phyloP scores from a whole-genome alignment of 139 green algal genomes.

The Chlorella sp. region DNA sequence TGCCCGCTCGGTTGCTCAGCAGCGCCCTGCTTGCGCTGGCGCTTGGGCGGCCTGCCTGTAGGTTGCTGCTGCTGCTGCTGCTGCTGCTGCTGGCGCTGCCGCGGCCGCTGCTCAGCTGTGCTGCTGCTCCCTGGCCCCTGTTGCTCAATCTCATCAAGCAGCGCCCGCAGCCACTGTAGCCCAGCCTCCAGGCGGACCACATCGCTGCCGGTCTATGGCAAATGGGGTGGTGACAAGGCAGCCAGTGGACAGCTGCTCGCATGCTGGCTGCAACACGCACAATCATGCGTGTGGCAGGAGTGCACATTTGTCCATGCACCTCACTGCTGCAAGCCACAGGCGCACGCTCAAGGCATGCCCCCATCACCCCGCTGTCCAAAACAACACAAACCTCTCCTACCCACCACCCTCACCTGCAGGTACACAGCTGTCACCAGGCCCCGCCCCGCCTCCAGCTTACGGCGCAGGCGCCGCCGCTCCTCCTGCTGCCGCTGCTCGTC shows the following conservation, averaged over 20 bases:
- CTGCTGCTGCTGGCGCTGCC: not conserved
- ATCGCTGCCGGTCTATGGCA: slow-evolving; percentile 42
- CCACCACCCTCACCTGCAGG: slow-evolving; percentile 52
- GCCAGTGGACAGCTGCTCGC: too few species aligned
- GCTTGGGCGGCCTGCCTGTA: not conserved
- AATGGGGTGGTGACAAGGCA: too few species aligned
- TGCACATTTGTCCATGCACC: too few species aligned
- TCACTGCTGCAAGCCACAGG: too few species aligned
- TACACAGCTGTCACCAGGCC: slow-evolving; percentile 46
- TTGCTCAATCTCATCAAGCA: not conserved
- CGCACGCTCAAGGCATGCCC: too few species aligned
- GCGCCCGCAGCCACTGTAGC: slow-evolving; percentile 30
- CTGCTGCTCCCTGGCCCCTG: not conserved
- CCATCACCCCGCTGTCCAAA: too few species aligned
- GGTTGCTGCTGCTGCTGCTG: not conserved
- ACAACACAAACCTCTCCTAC: too few species aligned
- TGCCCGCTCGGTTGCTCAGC: not conserved
- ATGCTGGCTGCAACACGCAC: too few species aligned
- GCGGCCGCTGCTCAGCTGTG: not conserved
- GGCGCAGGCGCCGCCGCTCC: slow-evolving; percentile 44
- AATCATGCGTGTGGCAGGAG: too few species aligned
- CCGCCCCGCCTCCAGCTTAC: slow-evolving; percentile 44
- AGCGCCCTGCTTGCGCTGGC: not conserved
- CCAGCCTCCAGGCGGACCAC: slow-evolving; percentile 37
- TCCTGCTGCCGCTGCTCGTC: slow-evolving; percentile 17